phyloP scores from a whole-genome alignment of 257 asterid species.

The Fraxinus cuspidata region DNA sequence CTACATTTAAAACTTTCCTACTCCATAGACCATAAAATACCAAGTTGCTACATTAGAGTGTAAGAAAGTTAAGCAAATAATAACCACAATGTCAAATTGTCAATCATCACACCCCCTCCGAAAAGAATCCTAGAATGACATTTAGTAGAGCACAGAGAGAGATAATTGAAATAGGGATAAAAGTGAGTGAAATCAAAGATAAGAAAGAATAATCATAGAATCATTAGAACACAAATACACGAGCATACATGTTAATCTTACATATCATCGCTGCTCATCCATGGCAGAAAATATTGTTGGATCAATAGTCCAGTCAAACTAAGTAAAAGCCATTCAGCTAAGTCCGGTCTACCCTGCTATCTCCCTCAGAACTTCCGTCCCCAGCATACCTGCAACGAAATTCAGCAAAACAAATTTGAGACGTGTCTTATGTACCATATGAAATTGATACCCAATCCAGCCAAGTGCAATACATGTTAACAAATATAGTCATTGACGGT shows the following conservation, averaged over 20 bases:
- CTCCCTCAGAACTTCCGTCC: conserved; percentile 60
- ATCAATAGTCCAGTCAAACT: not conserved
- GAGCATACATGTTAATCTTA: conserved; percentile 33
- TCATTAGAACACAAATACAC: conserved; percentile 36
- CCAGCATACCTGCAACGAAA: conserved; percentile 67
- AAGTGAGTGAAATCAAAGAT: not conserved
- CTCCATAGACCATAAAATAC: no score
- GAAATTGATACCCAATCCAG: not conserved
- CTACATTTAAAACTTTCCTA: no score
- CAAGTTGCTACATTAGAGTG: not conserved
- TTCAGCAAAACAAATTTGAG: not conserved
- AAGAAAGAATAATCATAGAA: conserved; percentile 21
- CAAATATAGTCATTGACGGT: no score
- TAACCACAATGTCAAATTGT: not conserved
- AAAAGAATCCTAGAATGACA: conserved; percentile 5
- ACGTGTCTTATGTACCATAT: not conserved
- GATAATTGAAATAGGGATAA: not conserved
- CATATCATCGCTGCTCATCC: conserved; percentile 13
- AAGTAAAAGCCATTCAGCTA: conserved; percentile 32
- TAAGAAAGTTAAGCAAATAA: not conserved
- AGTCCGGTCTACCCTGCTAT: conserved; percentile 51
- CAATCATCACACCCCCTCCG: conserved; percentile 33
- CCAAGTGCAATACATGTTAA: not conserved
- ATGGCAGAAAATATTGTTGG: conserved; percentile 15
- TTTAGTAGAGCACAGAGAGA: not conserved